A percentile compares a stretch with the other conserved stretches of the same genome.
phyloP scores from a whole-genome alignment of 139 green algal genomes.

The Edaphochlamys debaryana region DNA sequence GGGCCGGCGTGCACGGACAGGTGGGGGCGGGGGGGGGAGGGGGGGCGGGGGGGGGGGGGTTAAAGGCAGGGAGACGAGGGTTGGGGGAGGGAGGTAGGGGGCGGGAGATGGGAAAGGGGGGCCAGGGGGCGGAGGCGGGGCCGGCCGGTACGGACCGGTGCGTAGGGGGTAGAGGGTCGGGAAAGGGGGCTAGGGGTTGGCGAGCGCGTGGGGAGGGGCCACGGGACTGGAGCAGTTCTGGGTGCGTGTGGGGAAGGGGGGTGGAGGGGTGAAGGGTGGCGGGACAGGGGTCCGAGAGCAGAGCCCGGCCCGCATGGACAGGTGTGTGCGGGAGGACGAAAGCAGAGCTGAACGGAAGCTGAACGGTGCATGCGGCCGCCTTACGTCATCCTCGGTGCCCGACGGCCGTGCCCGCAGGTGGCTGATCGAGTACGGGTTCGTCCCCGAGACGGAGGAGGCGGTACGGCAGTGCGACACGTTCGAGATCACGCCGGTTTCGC shows the following conservation, averaged over 20 bases:
- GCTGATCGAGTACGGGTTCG: constrained; percentile 37
- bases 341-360: too few relatives aligned
- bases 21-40: background rate
- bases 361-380: too few relatives aligned
- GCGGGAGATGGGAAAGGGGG: background rate
- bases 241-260: background rate
- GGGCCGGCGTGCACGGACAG: constrained; percentile 11
- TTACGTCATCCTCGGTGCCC: too few relatives aligned
- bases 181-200: too few relatives aligned
- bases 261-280: background rate
- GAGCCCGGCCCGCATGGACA: background rate
- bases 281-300: background rate
- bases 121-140: too few relatives aligned
- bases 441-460: background rate
- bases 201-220: background rate
- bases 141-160: too few relatives aligned
- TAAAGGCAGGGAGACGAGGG: too few relatives aligned
- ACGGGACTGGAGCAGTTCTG: background rate
- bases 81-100: too few relatives aligned
- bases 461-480: constrained; percentile 21
- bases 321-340: background rate
- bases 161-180: too few relatives aligned
- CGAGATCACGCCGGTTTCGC: background rate
- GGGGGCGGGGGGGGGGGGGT: background rate
- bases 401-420: background rate